Evolutionary conservation across 2,329 filamentous ascomycete genomes (phyloP).

Genomic region (Beauveria pseudobassiana): DNA sequence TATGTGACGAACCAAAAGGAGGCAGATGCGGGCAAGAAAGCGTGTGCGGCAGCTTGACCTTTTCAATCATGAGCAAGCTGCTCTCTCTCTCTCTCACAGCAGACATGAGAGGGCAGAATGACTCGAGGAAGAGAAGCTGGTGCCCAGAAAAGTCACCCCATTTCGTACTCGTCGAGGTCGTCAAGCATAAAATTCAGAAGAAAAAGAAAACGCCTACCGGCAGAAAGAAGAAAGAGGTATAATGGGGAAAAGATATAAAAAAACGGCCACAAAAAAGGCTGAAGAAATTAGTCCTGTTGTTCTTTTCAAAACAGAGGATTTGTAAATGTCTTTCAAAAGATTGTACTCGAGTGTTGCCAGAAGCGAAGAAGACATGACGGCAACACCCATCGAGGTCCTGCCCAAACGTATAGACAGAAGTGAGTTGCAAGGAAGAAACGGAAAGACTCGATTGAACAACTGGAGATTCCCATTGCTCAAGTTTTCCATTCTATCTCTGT

Average conservation of each 20-base stretch:
- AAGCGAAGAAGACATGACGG: background rate
- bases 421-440: background rate
- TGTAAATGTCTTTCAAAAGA: background rate
- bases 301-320: background rate
- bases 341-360: conserved; percentile 1
- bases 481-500: no score
- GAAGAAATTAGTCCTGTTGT: background rate
- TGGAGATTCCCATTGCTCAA: background rate
- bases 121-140: background rate
- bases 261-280: background rate
- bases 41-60: no score
- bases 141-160: background rate
- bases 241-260: background rate
- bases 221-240: conserved; percentile 5
- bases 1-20: conserved; percentile 12
- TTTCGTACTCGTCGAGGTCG: conserved; percentile 12
- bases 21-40: background rate
- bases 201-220: conserved; percentile 6
- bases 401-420: background rate
- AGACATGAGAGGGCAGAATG: no score
- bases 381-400: background rate
- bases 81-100: no score
- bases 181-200: conserved; percentile 12
- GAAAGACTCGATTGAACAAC: background rate
- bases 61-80: no score